These are phyloP conservation scores for Plenodomus tracheiphilus DNA, from an alignment of 2,329 filamentous ascomycete genomes.

Conservation along the genomic window DNA sequence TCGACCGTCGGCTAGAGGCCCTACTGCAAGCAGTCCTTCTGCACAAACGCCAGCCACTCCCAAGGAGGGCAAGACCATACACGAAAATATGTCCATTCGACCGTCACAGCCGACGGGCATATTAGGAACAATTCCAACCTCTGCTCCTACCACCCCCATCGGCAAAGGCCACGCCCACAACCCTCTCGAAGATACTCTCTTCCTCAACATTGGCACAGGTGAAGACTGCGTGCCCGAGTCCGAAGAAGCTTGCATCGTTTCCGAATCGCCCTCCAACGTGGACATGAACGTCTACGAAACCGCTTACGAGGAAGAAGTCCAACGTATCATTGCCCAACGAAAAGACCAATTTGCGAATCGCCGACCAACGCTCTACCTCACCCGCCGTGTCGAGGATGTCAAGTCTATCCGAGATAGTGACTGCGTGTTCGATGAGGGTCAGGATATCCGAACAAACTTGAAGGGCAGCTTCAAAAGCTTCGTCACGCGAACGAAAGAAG, in stretches of 20 bases:
- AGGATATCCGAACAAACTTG: constrained; percentile 28
- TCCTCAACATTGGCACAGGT: constrained; percentile 76
- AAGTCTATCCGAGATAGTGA: constrained; percentile 42
- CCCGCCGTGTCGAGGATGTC: constrained; percentile 52
- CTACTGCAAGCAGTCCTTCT: constrained; percentile 21
- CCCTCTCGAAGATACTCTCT: constrained; percentile 65
- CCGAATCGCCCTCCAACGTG: constrained; percentile 81
- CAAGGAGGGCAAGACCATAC: constrained; percentile 31
- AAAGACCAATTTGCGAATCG: constrained; percentile 44
- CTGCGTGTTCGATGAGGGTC: constrained; percentile 36
- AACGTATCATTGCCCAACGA: constrained; percentile 63
- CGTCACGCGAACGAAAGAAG: constrained; percentile 41
- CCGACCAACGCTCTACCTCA: constrained; percentile 61
- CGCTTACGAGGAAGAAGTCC: constrained; percentile 82
- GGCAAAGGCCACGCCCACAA: constrained; percentile 65
- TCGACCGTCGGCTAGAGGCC: constrained; percentile 8
- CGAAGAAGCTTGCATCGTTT: constrained; percentile 59
- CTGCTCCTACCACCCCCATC: constrained; percentile 34
- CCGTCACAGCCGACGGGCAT: constrained; percentile 29
- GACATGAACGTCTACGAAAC: constrained; percentile 88
- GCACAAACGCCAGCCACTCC: constrained; percentile 16
- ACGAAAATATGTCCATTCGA: constrained; percentile 38
- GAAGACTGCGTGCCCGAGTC: constrained; percentile 46
- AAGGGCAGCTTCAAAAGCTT: constrained; percentile 42
- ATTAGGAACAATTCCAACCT: constrained; percentile 18